Evolutionary conservation across 129 eudicot genomes (phyloP).

Genomic region (Kitagawia praeruptora): DNA sequence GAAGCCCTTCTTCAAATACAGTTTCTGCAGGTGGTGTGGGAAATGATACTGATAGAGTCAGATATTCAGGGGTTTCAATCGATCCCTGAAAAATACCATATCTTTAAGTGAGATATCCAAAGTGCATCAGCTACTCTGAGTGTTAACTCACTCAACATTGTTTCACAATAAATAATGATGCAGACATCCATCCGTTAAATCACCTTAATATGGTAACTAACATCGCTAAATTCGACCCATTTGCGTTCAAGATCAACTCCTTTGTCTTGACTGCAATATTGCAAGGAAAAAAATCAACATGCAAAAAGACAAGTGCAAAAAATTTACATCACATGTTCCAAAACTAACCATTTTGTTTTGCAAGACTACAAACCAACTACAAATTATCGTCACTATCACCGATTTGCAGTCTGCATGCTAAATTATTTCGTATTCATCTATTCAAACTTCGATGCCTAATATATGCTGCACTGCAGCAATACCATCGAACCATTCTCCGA

Average conservation of each 20-base stretch:
- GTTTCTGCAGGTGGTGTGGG: constrained; percentile 89
- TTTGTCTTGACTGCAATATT: background rate
- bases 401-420: no score
- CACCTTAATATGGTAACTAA: constrained; percentile 87
- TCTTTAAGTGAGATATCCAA: background rate
- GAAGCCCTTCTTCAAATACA: constrained; percentile 57
- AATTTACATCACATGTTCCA: background rate
- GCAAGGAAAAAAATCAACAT: background rate
- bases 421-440: no score
- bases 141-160: background rate
- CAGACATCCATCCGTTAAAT: background rate
- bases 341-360: background rate
- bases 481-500: background rate
- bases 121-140: background rate
- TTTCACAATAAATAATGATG: background rate
- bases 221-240: constrained; percentile 83
- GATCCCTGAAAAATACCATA: constrained; percentile 49
- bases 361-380: background rate
- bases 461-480: no score
- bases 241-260: constrained; percentile 81
- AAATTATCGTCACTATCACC: no score
- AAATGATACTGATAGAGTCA: constrained; percentile 56
- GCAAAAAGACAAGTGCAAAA: background rate
- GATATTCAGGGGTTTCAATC: constrained; percentile 58
- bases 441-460: background rate